Percentiles rank a stretch among this genome's conserved stretches.
Conservation (phyloP, 257 asterid species). For the Solanum appendiculatum region DNA sequence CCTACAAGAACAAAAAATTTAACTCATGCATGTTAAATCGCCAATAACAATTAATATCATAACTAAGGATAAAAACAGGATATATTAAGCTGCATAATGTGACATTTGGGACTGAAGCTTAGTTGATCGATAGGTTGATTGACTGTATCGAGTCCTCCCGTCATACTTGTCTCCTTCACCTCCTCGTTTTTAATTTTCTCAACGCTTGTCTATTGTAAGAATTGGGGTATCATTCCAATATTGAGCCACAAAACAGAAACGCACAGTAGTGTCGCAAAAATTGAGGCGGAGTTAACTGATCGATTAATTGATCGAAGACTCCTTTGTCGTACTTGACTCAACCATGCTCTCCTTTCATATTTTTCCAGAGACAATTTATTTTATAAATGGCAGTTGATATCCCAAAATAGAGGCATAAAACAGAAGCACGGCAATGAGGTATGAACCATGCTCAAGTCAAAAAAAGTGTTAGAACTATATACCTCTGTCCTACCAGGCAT, state of each 20-base stretch:
- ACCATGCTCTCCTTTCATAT: neutral
- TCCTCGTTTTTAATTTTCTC: neutral
- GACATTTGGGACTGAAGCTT: neutral
- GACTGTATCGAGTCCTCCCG: neutral
- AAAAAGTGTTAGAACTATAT: neutral
- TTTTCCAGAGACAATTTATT: neutral
- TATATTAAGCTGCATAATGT: neutral
- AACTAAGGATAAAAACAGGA: neutral
- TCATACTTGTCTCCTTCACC: neutral
- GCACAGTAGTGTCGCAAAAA: neutral
- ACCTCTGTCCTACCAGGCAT: constrained; percentile 63
- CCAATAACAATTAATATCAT: neutral
- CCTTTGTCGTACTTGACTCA: neutral
- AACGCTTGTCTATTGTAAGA: neutral
- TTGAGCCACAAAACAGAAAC: neutral
- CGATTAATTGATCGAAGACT: neutral
- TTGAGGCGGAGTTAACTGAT: neutral
- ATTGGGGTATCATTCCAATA: neutral
- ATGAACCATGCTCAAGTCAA: neutral
- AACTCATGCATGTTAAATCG: neutral
- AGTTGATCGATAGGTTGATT: neutral
- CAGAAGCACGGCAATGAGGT: neutral
- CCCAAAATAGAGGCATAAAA: neutral
- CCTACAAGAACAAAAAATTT: constrained; percentile 19
- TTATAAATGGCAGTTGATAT: neutral